phyloP scores from a whole-genome alignment of 1,284 basidiomycete species.

The Nidula niveotomentosa region DNA sequence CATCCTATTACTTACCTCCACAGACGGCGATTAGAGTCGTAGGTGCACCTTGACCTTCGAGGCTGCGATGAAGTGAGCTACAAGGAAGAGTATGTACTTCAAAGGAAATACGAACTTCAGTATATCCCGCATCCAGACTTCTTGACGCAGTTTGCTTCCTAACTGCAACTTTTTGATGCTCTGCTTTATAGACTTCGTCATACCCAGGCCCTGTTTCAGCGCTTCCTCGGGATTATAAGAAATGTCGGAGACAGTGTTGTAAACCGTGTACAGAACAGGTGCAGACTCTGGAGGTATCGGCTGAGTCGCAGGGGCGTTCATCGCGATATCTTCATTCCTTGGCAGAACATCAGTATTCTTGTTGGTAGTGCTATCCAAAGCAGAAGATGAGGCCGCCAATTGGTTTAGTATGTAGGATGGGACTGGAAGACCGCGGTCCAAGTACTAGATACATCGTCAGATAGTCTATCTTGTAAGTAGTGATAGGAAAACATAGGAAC shows the following conservation, averaged over 20 bases:
- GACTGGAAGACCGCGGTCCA: slow-evolving; percentile 23
- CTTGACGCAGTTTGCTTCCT: slow-evolving; percentile 53
- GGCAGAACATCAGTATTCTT: no score
- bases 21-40: slow-evolving; percentile 62
- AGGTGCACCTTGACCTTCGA: slow-evolving; percentile 47
- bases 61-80: slow-evolving; percentile 24
- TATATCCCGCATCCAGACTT: slow-evolving; percentile 60
- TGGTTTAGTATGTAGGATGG: slow-evolving; percentile 12
- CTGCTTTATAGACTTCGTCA: slow-evolving; percentile 48
- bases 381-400: no score
- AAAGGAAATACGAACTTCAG: slow-evolving; percentile 33
- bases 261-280: slow-evolving; percentile 22
- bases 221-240: slow-evolving; percentile 47
- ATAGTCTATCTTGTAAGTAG: not conserved
- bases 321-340: not conserved
- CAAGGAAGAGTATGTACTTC: not conserved
- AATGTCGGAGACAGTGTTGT: slow-evolving; percentile 38
- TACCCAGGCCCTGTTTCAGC: slow-evolving; percentile 48
- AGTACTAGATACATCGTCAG: slow-evolving; percentile 11
- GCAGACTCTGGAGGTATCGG: no score
- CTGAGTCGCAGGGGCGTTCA: not conserved
- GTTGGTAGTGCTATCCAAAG: no score
- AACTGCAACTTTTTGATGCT: slow-evolving; percentile 45
- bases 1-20: slow-evolving; percentile 39
- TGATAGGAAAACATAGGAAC: not conserved